Conservation (phyloP, 768 basidiomycete genomes). For the Agaricus subrufescens region DNA sequence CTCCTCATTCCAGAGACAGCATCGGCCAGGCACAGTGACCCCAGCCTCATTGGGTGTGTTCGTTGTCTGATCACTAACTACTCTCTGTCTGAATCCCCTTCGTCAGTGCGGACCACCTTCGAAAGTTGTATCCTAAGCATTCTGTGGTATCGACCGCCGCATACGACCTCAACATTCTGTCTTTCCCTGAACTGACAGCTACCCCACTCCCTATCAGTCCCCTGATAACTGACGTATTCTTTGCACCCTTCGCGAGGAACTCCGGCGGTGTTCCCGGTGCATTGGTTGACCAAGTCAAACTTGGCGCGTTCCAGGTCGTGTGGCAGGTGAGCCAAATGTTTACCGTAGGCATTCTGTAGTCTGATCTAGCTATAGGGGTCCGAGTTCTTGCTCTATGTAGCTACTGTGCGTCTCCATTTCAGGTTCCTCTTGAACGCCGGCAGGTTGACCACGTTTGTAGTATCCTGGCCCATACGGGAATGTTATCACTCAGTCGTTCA, state of each 20-base stretch:
- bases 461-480: slow-evolving; percentile 26
- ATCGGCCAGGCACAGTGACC: slow-evolving; percentile 46
- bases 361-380: slow-evolving; percentile 31
- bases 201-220: slow-evolving; percentile 44
- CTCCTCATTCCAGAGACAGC: slow-evolving; percentile 25
- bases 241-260: slow-evolving; percentile 42
- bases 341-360: background rate
- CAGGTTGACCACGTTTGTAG: slow-evolving; percentile 14
- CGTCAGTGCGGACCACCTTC: slow-evolving; percentile 42
- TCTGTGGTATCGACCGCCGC: slow-evolving; percentile 53
- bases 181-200: slow-evolving; percentile 44
- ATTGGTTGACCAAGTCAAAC: slow-evolving; percentile 44
- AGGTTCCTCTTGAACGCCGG: background rate
- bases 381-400: slow-evolving; percentile 51
- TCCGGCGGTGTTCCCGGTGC: slow-evolving; percentile 42
- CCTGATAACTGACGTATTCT: slow-evolving; percentile 44
- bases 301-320: slow-evolving; percentile 48
- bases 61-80: background rate
- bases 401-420: slow-evolving; percentile 35
- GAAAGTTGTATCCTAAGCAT: slow-evolving; percentile 55
- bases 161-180: slow-evolving; percentile 38
- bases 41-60: slow-evolving; percentile 42
- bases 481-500: slow-evolving; percentile 31
- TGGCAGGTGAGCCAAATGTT: slow-evolving; percentile 48
- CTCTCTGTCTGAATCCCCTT: background rate